These are phyloP conservation scores for Lithohypha guttulata DNA, from an alignment of 2,329 filamentous ascomycete species.

Conservation along the genomic window DNA sequence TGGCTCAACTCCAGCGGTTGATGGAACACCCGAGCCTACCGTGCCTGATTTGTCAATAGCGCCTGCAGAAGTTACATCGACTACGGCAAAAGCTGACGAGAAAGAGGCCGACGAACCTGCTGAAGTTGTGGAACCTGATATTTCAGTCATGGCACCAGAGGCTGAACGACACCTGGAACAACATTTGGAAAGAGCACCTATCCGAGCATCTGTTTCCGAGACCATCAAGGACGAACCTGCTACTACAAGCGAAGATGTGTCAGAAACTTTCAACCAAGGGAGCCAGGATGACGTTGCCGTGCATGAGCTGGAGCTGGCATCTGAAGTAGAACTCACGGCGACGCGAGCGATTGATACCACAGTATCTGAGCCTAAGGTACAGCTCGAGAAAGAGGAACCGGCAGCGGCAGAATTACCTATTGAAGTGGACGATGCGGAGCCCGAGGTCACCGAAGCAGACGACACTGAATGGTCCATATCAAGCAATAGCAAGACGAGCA, in stretches of 20 bases:
- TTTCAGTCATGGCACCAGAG: no score
- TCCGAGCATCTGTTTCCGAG: no score
- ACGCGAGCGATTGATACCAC: not conserved
- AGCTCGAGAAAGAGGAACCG: not conserved
- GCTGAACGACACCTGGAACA: no score
- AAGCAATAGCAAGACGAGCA: conserved; percentile 1
- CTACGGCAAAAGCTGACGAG: not conserved
- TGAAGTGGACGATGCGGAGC: no score
- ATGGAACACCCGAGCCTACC: not conserved
- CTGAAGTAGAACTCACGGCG: no score
- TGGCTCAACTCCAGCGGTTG: not conserved
- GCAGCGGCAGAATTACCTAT: not conserved
- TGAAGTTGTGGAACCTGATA: no score
- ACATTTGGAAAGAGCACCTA: no score
- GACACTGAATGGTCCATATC: not conserved
- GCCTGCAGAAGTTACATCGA: not conserved
- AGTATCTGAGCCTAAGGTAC: not conserved
- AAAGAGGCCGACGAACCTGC: not conserved
- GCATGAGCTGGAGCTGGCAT: no score
- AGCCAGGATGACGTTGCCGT: no score
- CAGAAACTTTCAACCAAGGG: no score
- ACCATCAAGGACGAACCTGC: no score
- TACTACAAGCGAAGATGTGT: no score
- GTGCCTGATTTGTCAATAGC: not conserved
- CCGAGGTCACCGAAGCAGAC: not conserved